Percentiles rank a stretch among this genome's conserved stretches.
Conservation (phyloP, 2,329 filamentous ascomycete genomes). For the Xylariaceae sp. region DNA sequence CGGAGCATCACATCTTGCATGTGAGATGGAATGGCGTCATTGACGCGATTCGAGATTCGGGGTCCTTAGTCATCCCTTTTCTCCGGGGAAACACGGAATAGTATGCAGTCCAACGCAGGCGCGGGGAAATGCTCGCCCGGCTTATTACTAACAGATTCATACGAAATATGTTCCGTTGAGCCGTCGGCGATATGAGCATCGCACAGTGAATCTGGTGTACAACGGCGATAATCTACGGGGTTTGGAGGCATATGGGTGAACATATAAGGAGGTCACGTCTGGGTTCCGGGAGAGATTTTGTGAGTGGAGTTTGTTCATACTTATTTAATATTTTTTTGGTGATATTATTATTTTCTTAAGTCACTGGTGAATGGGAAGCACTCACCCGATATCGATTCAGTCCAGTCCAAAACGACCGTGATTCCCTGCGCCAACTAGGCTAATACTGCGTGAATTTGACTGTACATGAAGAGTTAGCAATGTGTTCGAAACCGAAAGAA, state of each 20-base stretch:
- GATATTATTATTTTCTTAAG: background rate
- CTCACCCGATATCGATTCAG: background rate
- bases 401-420: background rate
- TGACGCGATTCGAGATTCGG: background rate
- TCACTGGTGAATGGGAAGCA: background rate
- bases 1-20: background rate
- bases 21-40: background rate
- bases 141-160: background rate
- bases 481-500: background rate
- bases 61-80: background rate
- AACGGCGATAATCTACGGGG: too few species aligned
- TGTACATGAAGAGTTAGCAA: slow-evolving; percentile 6
- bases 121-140: background rate
- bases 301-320: background rate
- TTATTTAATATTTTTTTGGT: background rate
- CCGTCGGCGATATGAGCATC: too few species aligned
- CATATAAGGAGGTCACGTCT: slow-evolving; percentile 5
- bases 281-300: too few species aligned
- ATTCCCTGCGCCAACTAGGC: background rate
- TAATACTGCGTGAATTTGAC: slow-evolving; percentile 13
- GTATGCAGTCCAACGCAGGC: too few species aligned
- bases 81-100: too few species aligned
- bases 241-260: background rate
- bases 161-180: background rate
- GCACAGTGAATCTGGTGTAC: too few species aligned